phyloP scores from a whole-genome alignment of 768 basidiomycete species.

The Leucosporidium creatinivorum region DNA sequence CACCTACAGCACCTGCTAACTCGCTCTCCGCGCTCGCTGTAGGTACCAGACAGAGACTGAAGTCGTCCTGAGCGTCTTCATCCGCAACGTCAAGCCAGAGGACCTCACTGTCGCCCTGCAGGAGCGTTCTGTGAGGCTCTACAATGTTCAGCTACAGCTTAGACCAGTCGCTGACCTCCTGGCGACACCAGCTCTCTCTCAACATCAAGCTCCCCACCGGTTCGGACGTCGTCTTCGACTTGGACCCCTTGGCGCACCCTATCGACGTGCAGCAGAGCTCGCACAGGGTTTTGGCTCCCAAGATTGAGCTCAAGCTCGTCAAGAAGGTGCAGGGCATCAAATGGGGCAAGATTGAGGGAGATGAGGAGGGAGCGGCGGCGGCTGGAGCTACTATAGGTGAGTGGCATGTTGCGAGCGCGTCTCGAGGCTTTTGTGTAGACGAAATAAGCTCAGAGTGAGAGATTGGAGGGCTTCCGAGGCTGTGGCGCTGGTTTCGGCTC shows the following conservation, averaged over 20 bases:
- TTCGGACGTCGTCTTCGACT: slow-evolving; percentile 33
- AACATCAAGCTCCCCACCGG: slow-evolving; percentile 32
- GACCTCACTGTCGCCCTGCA: slow-evolving; percentile 31
- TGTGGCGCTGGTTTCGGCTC: no score
- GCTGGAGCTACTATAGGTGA: slow-evolving; percentile 10
- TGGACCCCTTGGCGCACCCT: slow-evolving; percentile 75
- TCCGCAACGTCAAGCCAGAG: slow-evolving; percentile 34
- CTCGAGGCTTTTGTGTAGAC: no score
- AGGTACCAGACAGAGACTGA: slow-evolving; percentile 36
- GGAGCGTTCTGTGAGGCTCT: slow-evolving; percentile 26
- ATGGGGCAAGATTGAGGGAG: slow-evolving; percentile 71
- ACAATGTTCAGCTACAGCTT: no score
- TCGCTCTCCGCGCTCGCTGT: no score
- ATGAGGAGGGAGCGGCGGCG: slow-evolving; percentile 41
- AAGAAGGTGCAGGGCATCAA: slow-evolving; percentile 58
- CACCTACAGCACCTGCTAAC: background rate
- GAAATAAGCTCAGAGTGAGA: no score
- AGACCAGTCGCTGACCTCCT: background rate
- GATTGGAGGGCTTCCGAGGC: no score
- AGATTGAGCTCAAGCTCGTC: slow-evolving; percentile 71
- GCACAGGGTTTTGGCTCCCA: slow-evolving; percentile 70
- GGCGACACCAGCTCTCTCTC: slow-evolving; percentile 29
- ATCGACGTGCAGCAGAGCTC: slow-evolving; percentile 60
- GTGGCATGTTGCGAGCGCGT: background rate
- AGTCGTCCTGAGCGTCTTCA: slow-evolving; percentile 36